Percentiles rank a stretch among this genome's conserved stretches.
phyloP scores from a whole-genome alignment of 768 basidiomycete genomes.

The Hygrophorus pudorinus region DNA sequence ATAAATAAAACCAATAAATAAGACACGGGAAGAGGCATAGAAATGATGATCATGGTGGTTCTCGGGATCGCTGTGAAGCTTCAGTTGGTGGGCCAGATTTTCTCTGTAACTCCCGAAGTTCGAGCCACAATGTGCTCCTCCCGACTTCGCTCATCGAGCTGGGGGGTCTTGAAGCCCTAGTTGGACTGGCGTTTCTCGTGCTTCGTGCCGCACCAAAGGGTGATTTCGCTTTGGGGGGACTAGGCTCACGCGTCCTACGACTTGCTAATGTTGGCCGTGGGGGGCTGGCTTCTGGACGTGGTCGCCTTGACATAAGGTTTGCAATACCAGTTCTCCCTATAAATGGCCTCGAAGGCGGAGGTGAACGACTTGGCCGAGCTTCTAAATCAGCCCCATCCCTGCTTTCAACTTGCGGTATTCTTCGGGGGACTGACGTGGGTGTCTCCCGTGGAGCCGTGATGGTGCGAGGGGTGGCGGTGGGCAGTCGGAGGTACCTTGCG shows the following conservation, averaged over 20 bases:
- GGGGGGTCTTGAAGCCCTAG: slow-evolving; percentile 13
- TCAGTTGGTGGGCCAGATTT: slow-evolving; percentile 37
- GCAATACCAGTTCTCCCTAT: slow-evolving; percentile 3
- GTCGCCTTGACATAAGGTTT: slow-evolving; percentile 20
- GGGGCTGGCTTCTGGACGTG: slow-evolving; percentile 25
- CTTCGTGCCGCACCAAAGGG: slow-evolving; percentile 4
- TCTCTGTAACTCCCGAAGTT: slow-evolving; percentile 40
- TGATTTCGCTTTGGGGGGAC: slow-evolving; percentile 22
- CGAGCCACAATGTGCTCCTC: slow-evolving; percentile 43
- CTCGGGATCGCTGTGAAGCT: slow-evolving; percentile 18
- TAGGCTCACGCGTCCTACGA: slow-evolving; percentile 17
- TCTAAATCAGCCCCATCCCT: neutral
- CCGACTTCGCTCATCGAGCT: slow-evolving; percentile 23
- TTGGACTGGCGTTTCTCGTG: slow-evolving; percentile 14
- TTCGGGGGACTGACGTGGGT: slow-evolving; percentile 4
- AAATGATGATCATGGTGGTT: slow-evolving; percentile 21
- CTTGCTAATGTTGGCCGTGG: slow-evolving; percentile 19
- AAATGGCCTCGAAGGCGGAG: slow-evolving; percentile 10
- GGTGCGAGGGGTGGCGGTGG: slow-evolving; percentile 39
- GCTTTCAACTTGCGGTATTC: neutral
- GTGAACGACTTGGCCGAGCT: slow-evolving; percentile 5
- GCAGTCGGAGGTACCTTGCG: slow-evolving; percentile 72
- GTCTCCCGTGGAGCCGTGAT: slow-evolving; percentile 16
- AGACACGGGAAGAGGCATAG: no score
- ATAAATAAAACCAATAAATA: slow-evolving; percentile 14